phyloP scores from a whole-genome alignment of 495 filamentous ascomycete genomes.

The Pyrenula aspistea region DNA sequence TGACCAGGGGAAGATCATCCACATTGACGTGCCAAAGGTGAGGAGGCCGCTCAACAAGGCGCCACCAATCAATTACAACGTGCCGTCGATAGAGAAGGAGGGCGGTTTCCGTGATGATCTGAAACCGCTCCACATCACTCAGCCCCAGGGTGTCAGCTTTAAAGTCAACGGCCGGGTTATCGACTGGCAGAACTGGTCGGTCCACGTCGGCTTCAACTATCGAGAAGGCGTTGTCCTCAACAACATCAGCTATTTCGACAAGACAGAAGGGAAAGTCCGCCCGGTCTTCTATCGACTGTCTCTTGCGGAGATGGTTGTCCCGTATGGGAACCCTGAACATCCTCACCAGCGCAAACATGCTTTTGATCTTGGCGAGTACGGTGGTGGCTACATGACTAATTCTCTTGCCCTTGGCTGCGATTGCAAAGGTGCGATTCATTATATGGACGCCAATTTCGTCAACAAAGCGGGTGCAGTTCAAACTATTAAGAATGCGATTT shows the following conservation, averaged over 20 bases:
- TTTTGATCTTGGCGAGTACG: conserved; percentile 90
- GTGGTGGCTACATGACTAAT: conserved; percentile 94
- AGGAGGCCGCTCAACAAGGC: conserved; percentile 67
- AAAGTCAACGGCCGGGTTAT: conserved; percentile 65
- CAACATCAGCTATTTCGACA: conserved; percentile 86
- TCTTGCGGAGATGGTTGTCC: conserved; percentile 92
- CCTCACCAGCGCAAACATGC: conserved; percentile 92
- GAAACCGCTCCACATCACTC: conserved; percentile 91
- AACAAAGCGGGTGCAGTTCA: conserved; percentile 65
- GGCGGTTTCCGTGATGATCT: conserved; percentile 70
- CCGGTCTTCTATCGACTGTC: conserved; percentile 87
- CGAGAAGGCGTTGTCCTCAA: conserved; percentile 87
- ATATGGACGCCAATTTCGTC: conserved; percentile 74
- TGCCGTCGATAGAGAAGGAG: conserved; percentile 55
- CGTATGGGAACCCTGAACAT: conserved; percentile 86
- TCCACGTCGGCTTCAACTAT: conserved; percentile 94
- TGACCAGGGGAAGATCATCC: conserved; percentile 70
- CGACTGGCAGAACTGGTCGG: conserved; percentile 90
- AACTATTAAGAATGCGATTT: conserved; percentile 90
- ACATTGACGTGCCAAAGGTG: conserved; percentile 78
- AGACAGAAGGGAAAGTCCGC: conserved; percentile 66
- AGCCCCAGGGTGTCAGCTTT: conserved; percentile 91
- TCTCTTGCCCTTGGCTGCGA: conserved; percentile 80
- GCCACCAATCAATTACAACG: conserved; percentile 69
- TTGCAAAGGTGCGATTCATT: conserved; percentile 92